These are phyloP conservation scores for Ogataea hybrid DNA, from an alignment of 1,139 yeast genomes.

Conservation along the genomic window DNA sequence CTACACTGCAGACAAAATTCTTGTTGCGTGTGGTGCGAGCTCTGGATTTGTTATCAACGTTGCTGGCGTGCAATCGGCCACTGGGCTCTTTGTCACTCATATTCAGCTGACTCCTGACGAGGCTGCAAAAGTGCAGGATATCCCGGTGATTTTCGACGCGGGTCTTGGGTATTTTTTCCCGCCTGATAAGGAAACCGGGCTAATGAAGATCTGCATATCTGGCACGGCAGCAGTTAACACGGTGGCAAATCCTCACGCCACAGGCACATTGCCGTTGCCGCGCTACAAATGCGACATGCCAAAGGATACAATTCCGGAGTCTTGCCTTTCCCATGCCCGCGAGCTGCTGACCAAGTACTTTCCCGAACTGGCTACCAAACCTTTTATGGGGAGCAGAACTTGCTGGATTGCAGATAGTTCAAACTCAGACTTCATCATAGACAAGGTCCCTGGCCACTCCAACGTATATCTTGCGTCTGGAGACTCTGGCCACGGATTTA, in stretches of 20 bases:
- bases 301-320: slow-evolving; percentile 35
- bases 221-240: slow-evolving; percentile 30
- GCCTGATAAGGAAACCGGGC: slow-evolving; percentile 39
- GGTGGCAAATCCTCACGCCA: slow-evolving; percentile 27
- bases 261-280: slow-evolving; percentile 32
- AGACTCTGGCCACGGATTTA: slow-evolving; percentile 45
- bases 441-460: slow-evolving; percentile 32
- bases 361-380: slow-evolving; percentile 37
- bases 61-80: slow-evolving; percentile 36
- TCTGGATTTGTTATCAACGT: slow-evolving; percentile 36
- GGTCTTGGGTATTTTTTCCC: slow-evolving; percentile 51
- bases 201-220: slow-evolving; percentile 40
- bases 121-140: slow-evolving; percentile 28
- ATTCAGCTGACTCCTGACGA: slow-evolving; percentile 33
- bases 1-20: slow-evolving; percentile 32
- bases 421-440: slow-evolving; percentile 40
- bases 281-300: slow-evolving; percentile 33
- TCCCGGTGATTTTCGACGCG: slow-evolving; percentile 40
- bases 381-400: slow-evolving; percentile 34
- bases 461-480: slow-evolving; percentile 36
- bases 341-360: slow-evolving; percentile 26
- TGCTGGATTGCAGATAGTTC: slow-evolving; percentile 46
- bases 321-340: slow-evolving; percentile 29
- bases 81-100: slow-evolving; percentile 39
- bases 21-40: slow-evolving; percentile 38